Conservation (phyloP, 2,329 filamentous ascomycete species). For the Pseudogymnoascus sp. region DNA sequence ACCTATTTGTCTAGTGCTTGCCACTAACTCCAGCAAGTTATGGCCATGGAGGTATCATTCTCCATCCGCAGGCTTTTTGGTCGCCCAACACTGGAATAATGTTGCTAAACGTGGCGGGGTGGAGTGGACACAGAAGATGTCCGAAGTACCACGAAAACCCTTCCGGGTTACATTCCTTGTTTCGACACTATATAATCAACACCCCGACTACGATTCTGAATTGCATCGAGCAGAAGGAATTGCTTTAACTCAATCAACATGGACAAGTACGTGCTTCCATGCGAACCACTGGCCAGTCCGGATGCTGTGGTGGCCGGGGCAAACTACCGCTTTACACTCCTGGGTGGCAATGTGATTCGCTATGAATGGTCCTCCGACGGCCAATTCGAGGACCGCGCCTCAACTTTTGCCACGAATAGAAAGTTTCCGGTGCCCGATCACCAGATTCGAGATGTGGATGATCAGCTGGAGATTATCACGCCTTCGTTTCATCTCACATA, state of each 20-base stretch:
- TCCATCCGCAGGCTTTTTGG: neutral
- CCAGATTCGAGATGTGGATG: conserved; percentile 36
- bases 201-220: neutral
- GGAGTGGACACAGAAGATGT: neutral
- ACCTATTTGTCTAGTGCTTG: neutral
- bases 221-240: neutral
- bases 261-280: conserved; percentile 25
- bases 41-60: neutral
- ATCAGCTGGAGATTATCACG: conserved; percentile 46
- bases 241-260: neutral
- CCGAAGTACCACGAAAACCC: neutral
- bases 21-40: neutral
- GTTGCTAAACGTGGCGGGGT: neutral
- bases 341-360: conserved; percentile 47
- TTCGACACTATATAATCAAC: neutral
- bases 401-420: conserved; percentile 51
- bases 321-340: conserved; percentile 51
- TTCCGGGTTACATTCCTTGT: neutral
- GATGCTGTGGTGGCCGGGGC: conserved; percentile 37
- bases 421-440: conserved; percentile 36
- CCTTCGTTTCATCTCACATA: conserved; percentile 47
- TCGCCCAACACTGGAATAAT: neutral
- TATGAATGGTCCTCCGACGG: conserved; percentile 55
- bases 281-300: conserved; percentile 35
- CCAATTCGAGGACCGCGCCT: conserved; percentile 53